Base-by-base conservation (phyloP, 768 basidiomycete species). In the Lactarius hatsudake region DNA sequence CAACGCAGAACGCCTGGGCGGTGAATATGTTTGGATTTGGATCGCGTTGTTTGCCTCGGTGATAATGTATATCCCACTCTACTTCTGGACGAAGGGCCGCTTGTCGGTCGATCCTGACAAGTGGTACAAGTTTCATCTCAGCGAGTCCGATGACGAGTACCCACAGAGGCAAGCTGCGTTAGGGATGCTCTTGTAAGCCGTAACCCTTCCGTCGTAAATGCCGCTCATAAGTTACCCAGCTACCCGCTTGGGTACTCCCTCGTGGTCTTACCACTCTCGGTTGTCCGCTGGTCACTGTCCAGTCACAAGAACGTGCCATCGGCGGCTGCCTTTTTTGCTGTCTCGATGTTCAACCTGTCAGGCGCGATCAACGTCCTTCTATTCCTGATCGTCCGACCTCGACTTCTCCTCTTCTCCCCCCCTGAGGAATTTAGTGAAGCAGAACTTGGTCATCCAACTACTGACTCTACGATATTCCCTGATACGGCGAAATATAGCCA, bases 11-110 rank as follows among this genome's bases (percentile, higher is more conserved):
- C 75, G 78, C n/a, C 73, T 81, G 18, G 76, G 66, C 56, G 81
- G 79, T 1, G 81, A 81, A 71, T 82, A 82, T 62, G 32, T 80
- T 20, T 82, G 82, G 82, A 74, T 82, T 48, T 82, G 82, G 82
- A 54, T 79, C 42, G 75, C 81, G 6, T 73, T 81, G 8, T 69
- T 72, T 36, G 65, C 77, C 53, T 80, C 80, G 7, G 61, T 75
- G 26, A 20, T 77, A 3, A 63, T 75, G 1, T 82, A 81, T 65
- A 69, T 77, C 61, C 75, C 76, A 0, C 74, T 81, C 18, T 81
- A 75, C 70, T 73, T 81, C 64, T 77, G 78, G 74, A 74, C 74
- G n/a, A 71, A 75, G 18, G 78, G 79, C 6, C 77, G 78, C 69
- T 73, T 80, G 62, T 70, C 69, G 28, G 71, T 76, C n/a, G 71